phyloP scores from a whole-genome alignment of 148 eudicot species.

The Bassia scoparia region DNA sequence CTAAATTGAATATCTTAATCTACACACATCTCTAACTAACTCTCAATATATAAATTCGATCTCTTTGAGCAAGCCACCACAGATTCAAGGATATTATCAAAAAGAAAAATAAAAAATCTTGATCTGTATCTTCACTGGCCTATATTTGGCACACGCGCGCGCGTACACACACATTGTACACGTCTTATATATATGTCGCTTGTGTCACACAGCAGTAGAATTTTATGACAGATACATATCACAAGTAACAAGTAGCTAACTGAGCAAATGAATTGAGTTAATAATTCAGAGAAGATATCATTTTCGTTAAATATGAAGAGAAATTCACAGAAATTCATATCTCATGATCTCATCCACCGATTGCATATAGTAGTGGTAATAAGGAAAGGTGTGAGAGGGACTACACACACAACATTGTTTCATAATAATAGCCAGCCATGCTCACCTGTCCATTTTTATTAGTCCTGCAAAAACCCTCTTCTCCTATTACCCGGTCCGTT shows the following conservation, averaged over 20 bases:
- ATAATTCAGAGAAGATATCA: background rate
- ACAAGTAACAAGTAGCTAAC: background rate
- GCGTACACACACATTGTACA: background rate
- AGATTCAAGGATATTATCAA: too few relatives aligned
- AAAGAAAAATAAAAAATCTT: too few relatives aligned
- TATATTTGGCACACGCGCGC: too few relatives aligned
- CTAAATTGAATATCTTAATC: too few relatives aligned
- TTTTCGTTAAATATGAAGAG: background rate
- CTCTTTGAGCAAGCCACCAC: too few relatives aligned
- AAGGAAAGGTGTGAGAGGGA: slow-evolving; percentile 35
- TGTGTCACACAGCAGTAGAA: background rate
- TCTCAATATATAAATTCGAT: too few relatives aligned
- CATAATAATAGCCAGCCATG: slow-evolving; percentile 36
- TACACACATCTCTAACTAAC: too few relatives aligned
- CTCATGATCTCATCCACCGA: slow-evolving; percentile 18
- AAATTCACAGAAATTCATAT: slow-evolving; percentile 4
- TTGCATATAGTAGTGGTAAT: slow-evolving; percentile 22
- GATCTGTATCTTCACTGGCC: too few relatives aligned
- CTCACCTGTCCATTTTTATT: slow-evolving; percentile 30
- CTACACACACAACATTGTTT: slow-evolving; percentile 29
- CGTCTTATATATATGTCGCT: background rate
- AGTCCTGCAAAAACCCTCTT: slow-evolving; percentile 22
- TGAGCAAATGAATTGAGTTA: background rate
- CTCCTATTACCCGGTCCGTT: background rate
- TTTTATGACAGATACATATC: slow-evolving; percentile 8